phyloP scores from a whole-genome alignment of 2,329 filamentous ascomycete species.

The Cladosporium colombiae region DNA sequence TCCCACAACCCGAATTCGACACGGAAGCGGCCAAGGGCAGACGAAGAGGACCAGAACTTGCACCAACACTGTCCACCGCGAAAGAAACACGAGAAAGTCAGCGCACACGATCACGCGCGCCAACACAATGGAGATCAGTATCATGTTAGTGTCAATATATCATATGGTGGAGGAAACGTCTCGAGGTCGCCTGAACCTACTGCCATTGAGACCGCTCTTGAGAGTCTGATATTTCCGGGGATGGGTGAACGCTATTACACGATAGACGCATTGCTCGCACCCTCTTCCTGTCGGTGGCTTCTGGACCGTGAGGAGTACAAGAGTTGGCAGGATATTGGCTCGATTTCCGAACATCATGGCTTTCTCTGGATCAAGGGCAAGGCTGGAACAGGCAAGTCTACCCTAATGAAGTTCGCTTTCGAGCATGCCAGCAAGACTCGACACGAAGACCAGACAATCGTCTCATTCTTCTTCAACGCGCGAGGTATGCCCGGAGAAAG shows the following conservation, averaged over 20 bases:
- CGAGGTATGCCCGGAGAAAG: not conserved
- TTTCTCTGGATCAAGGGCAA: not conserved
- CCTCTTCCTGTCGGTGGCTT: not conserved
- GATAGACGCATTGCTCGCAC: not conserved
- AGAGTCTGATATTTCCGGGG: not conserved
- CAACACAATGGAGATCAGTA: not conserved
- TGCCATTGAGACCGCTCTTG: not conserved
- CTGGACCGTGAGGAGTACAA: not conserved
- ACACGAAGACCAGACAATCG: not conserved
- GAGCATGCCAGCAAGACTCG: not conserved
- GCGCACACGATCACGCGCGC: not conserved
- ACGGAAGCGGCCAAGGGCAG: too few species aligned
- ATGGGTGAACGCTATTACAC: not conserved
- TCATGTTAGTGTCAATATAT: not conserved
- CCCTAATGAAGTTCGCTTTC: not conserved
- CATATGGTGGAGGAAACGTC: not conserved
- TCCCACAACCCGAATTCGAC: not conserved
- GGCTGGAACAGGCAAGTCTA: not conserved
- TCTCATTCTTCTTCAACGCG: not conserved
- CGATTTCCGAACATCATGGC: not conserved
- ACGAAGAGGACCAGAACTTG: too few species aligned
- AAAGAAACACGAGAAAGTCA: not conserved
- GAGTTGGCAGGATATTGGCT: not conserved
- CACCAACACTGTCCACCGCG: too few species aligned
- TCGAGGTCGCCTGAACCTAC: not conserved